phyloP scores from a whole-genome alignment of 208 protist genomes.

The Angomonas deanei region DNA sequence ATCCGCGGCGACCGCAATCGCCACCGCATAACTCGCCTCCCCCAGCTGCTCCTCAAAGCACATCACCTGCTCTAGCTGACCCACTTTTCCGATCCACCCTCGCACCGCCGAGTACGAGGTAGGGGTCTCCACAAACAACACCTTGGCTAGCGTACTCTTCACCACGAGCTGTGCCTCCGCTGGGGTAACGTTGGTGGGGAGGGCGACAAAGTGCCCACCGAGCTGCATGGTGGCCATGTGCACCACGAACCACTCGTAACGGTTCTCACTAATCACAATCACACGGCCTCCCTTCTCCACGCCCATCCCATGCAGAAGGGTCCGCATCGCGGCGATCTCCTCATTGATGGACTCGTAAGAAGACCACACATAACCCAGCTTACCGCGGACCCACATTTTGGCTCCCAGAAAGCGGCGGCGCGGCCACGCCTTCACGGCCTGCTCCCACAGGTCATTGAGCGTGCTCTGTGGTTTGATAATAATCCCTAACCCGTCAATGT shows the following conservation, averaged over 20 bases:
- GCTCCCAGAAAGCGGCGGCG: constrained; percentile 75
- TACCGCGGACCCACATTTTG: constrained; percentile 88
- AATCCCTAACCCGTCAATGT: constrained; percentile 68
- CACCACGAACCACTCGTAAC: constrained; percentile 89
- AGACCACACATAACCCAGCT: constrained; percentile 84
- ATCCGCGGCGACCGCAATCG: constrained; percentile 71
- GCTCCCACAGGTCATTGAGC: constrained; percentile 81
- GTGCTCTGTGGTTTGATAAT: constrained; percentile 88
- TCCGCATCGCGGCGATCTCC: constrained; percentile 78
- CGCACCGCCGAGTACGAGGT: constrained; percentile 70
- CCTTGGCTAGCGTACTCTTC: constrained; percentile 78
- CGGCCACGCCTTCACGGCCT: constrained; percentile 78
- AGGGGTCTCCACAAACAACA: constrained; percentile 83
- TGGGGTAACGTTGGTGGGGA: constrained; percentile 88
- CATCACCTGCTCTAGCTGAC: constrained; percentile 73
- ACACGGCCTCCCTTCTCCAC: constrained; percentile 78
- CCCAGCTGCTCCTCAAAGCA: constrained; percentile 87
- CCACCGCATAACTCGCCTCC: constrained; percentile 83
- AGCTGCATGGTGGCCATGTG: constrained; percentile 87
- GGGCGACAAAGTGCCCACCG: constrained; percentile 80
- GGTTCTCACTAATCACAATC: constrained; percentile 88
- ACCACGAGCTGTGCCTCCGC: constrained; percentile 79
- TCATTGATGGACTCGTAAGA: constrained; percentile 85
- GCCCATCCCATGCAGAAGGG: constrained; percentile 73
- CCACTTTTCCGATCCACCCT: constrained; percentile 77